Base-by-base conservation (phyloP, 345 rosid species). In the Reutealis trisperma region DNA sequence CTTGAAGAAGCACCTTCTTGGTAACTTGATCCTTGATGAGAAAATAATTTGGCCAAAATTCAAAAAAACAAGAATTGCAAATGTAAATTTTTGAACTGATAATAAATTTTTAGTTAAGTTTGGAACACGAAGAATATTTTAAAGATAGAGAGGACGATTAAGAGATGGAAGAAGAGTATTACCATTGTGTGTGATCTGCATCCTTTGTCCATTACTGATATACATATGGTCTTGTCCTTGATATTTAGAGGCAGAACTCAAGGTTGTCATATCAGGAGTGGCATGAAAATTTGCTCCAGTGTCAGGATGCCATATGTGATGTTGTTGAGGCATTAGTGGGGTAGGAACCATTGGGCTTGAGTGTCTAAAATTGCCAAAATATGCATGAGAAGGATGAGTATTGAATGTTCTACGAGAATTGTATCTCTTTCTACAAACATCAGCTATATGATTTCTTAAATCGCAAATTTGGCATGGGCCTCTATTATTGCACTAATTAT, bases 61-160 rank as follows among this genome's bases (percentile, higher is more conserved):
- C 68, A 64, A 64, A 18, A 8, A 37, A 64, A 14, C 37, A 18
- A 37, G 6, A 14, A 19, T 64, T 64, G 14, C 32, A 2, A 0
- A 0, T 32, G 49, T 32, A 8, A 64, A 64, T 0, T 64, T 18
- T 13, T 64, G 68, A 18, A 64, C 45, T 1, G 5, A 64, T 5
- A 64, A 27, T 13, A 64, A 16, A 18, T 32, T 32, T 1, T 64
- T n/a, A n/a, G n/a, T n/a, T n/a, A n/a, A n/a, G n/a, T n/a, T n/a
- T n/a, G n/a, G n/a, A n/a, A n/a, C n/a, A n/a, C n/a, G n/a, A n/a
- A n/a, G n/a, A n/a, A n/a, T n/a, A n/a, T n/a, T n/a, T n/a, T n/a
- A n/a, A n/a, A n/a, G n/a, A n/a, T n/a, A n/a, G n/a, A 0, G 22
- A 14, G 2, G 15, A 10, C 2, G 2, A 1, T 9, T 6, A 9